Conservation (phyloP, 768 basidiomycete genomes). For the Lactarius psammicola region DNA sequence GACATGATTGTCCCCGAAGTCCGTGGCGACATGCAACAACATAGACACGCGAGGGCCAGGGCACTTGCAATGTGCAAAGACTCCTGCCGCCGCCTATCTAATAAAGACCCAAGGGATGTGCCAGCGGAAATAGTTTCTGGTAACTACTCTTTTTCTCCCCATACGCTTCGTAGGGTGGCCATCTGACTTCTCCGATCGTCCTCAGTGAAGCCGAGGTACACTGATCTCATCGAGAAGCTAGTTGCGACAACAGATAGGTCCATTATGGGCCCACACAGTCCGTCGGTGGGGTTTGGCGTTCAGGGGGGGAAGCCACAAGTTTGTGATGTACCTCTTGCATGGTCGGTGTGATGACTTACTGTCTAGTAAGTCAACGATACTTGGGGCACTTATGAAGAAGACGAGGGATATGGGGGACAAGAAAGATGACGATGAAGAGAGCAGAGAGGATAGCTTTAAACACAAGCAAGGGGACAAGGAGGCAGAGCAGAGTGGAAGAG, state of each 20-base stretch:
- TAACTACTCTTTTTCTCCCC: not conserved
- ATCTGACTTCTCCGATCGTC: not conserved
- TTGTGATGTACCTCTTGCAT: not conserved
- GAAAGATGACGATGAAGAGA: too few relatives aligned
- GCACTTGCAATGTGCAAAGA: not conserved
- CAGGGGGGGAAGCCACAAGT: not conserved
- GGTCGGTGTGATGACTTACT: too few relatives aligned
- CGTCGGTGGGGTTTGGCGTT: not conserved
- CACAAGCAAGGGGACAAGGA: too few relatives aligned
- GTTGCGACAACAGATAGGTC: not conserved
- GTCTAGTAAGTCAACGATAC: too few relatives aligned
- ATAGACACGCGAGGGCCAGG: not conserved
- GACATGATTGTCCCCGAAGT: not conserved
- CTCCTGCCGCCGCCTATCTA: not conserved
- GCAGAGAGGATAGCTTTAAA: too few relatives aligned
- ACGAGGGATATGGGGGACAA: too few relatives aligned
- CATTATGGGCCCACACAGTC: not conserved
- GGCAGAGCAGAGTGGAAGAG: too few relatives aligned
- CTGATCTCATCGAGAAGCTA: not conserved
- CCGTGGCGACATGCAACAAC: not conserved
- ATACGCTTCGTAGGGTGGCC: too few relatives aligned
- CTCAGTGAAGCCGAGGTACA: too few relatives aligned
- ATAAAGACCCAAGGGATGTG: not conserved
- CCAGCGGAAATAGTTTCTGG: conserved; percentile 12
- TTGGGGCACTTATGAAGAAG: too few relatives aligned